phyloP scores from a whole-genome alignment of 306 rosid species.

The Vicia faba region DNA sequence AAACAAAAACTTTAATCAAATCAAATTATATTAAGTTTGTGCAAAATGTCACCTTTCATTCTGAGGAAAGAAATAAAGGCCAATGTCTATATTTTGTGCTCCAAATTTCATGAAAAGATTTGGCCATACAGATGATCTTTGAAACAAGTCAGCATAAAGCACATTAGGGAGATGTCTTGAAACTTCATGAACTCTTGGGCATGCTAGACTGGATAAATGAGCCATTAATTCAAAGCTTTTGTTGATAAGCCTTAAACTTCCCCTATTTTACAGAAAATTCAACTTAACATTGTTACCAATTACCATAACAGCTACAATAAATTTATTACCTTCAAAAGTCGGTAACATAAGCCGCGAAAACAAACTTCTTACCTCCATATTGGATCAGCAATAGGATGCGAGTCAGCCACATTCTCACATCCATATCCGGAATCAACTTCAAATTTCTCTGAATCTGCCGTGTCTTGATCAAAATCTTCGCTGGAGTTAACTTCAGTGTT shows the following conservation, averaged over 20 bases:
- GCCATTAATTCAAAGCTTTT: slow-evolving; percentile 42
- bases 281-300: not conserved
- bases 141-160: slow-evolving; percentile 47
- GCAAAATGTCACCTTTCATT: slow-evolving; percentile 49
- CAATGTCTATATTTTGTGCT: slow-evolving; percentile 51
- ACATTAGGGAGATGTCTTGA: slow-evolving; percentile 49
- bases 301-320: slow-evolving; percentile 12
- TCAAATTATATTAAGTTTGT: slow-evolving; percentile 18
- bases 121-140: slow-evolving; percentile 66
- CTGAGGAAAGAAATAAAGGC: slow-evolving; percentile 69
- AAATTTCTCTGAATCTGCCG: not conserved
- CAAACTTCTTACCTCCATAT: slow-evolving; percentile 61
- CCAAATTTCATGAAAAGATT: slow-evolving; percentile 44
- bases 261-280: slow-evolving; percentile 51
- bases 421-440: not conserved
- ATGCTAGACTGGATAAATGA: slow-evolving; percentile 64
- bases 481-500: too few relatives aligned
- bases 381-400: slow-evolving; percentile 66
- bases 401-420: slow-evolving; percentile 15
- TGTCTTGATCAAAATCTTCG: not conserved
- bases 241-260: slow-evolving; percentile 48
- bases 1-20: not conserved
- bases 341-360: not conserved
- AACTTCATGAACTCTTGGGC: slow-evolving; percentile 52
- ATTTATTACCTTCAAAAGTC: slow-evolving; percentile 8